Evolutionary conservation across 1,284 basidiomycete species (phyloP), one percentile per base, ranked within the genome.

Genomic region (Pyrrhoderma lamaoense): DNA sequence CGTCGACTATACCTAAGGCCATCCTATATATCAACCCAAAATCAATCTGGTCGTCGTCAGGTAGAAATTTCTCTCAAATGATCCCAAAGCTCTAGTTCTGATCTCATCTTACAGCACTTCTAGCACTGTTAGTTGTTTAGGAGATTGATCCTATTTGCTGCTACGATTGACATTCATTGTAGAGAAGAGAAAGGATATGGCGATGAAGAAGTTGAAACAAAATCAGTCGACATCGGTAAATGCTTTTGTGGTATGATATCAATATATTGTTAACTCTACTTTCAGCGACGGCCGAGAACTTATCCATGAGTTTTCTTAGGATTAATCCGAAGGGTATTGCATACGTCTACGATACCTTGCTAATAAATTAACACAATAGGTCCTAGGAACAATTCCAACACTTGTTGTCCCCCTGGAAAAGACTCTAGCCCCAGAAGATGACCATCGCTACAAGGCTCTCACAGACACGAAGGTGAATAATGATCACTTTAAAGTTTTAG

Each of bases 391-490:
- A n/a, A 77, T 93, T 0, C 91, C 91, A 3, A 86, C 86, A 0
- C 70, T 95, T 40, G 82, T 93, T 19, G 89, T 93, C 2, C 91
- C 91, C 0, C 70, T 89, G 16, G 70, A 81, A 59, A 83, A 83
- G 60, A 89, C 86, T 13, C 75, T 88, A 7, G 72, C 75, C 2
- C 70, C 78, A 3, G 87, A 86, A 37, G 76, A 83, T 31, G 87
- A 89, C 58, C 87, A 80, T 59, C 77, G 87, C 43, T 94, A 89
- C 70, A 85, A 89, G 59, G 84, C 88, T 3, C 67, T 93, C 51
- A 80, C 80, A 31, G 87, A 90, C 58, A 80, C 80, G 19, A 84
- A 82, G 70, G 89, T 85, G 51, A 48, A 73, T 63, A 23, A 16
- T 42, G 37, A 25, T 35, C 47, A 25, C 51, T 37, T 7, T 47